A percentile compares a stretch with the other conserved stretches of the same genome.
Evolutionary conservation across 2,329 filamentous ascomycete genomes (phyloP).

Genomic region (Colletotrichum sansevieriae): DNA sequence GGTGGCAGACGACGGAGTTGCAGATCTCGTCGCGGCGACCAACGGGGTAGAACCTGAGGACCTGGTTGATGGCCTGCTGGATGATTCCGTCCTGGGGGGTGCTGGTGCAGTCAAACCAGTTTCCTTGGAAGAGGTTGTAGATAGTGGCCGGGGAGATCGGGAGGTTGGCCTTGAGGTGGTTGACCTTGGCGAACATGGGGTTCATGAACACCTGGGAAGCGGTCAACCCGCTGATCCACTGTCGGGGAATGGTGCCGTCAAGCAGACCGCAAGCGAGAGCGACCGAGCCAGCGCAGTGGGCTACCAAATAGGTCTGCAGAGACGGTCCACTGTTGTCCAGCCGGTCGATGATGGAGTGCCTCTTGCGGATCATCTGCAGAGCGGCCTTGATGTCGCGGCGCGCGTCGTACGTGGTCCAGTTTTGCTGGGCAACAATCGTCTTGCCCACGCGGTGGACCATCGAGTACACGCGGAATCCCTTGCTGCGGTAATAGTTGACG

Average conservation of each 20-base stretch:
- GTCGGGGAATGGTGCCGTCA: constrained; percentile 69
- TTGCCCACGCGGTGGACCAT: constrained; percentile 70
- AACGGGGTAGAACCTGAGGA: constrained; percentile 70
- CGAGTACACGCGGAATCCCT: constrained; percentile 72
- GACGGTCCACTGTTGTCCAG: constrained; percentile 43
- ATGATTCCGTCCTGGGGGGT: constrained; percentile 59
- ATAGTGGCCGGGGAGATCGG: constrained; percentile 63
- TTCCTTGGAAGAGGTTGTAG: constrained; percentile 62
- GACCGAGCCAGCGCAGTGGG: constrained; percentile 75
- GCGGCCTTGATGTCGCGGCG: constrained; percentile 70
- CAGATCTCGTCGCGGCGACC: constrained; percentile 66
- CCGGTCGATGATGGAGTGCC: constrained; percentile 44
- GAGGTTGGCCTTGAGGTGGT: constrained; percentile 66
- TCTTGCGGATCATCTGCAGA: constrained; percentile 63
- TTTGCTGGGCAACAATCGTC: constrained; percentile 61
- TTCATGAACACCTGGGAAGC: constrained; percentile 75
- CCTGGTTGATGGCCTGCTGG: constrained; percentile 66
- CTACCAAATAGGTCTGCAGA: constrained; percentile 66
- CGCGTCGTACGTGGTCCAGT: constrained; percentile 71
- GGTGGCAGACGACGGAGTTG: constrained; percentile 72
- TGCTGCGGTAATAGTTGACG: constrained; percentile 71
- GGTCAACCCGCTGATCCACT: constrained; percentile 70
- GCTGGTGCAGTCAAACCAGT: constrained; percentile 68
- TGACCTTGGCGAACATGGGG: constrained; percentile 67
- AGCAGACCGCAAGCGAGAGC: constrained; percentile 69